Conservation (phyloP, 2,329 filamentous ascomycete genomes). For the Fusarium pseudograminearum region DNA sequence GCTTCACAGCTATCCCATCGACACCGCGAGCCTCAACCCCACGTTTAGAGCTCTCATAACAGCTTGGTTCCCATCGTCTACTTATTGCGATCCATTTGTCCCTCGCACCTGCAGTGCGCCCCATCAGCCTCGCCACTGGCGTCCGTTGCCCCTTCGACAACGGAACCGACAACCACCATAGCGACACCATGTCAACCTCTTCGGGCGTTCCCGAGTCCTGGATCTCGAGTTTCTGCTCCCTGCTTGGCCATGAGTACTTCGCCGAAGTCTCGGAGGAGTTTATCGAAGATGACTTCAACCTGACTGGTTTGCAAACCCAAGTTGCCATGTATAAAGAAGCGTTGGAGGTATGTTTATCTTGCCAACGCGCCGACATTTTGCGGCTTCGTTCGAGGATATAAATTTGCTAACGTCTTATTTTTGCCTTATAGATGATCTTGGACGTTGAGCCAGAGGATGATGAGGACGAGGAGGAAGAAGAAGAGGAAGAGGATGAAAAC, state of each 20-base stretch:
- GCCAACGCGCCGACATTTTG: constrained; percentile 5
- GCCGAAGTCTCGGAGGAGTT: constrained; percentile 99
- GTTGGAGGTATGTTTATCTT: constrained; percentile 71
- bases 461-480: constrained; percentile 86
- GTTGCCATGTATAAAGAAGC: constrained; percentile 99
- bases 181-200: constrained; percentile 67
- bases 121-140: constrained; percentile 25
- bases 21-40: constrained; percentile 36
- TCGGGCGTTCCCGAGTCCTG: constrained; percentile 83
- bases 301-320: constrained; percentile 93
- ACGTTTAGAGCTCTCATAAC: constrained; percentile 12
- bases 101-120: constrained; percentile 29
- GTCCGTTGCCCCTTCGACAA: constrained; percentile 23
- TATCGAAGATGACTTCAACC: constrained; percentile 99
- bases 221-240: constrained; percentile 97
- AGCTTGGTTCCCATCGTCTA: constrained; percentile 1
- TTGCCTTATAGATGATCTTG: constrained; percentile 82
- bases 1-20: constrained; percentile 43
- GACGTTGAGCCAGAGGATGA: constrained; percentile 97
- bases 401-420: constrained; percentile 19
- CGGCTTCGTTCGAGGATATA: neutral
- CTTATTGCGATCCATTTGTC: constrained; percentile 11
- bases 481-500: constrained; percentile 80
- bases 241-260: constrained; percentile 98
- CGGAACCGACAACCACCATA: constrained; percentile 15